phyloP scores from a whole-genome alignment of 176 grass and related monocot species.

The Puya raimondii region DNA sequence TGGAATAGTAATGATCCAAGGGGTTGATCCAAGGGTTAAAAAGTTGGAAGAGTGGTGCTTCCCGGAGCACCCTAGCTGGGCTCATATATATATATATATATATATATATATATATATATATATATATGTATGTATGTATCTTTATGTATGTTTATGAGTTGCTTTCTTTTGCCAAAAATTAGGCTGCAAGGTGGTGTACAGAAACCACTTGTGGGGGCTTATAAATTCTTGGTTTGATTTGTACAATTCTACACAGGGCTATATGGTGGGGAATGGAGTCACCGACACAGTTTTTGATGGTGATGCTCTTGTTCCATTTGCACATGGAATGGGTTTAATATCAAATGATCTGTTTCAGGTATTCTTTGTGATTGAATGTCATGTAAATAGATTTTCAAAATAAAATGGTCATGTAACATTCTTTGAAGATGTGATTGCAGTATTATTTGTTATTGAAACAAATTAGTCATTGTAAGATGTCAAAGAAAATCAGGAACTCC shows the following conservation, averaged over 20 bases:
- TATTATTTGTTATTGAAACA: not conserved
- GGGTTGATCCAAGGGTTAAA: too few species aligned
- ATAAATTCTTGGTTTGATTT: constrained; percentile 2
- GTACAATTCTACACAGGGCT: constrained; percentile 39
- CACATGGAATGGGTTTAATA: constrained; percentile 88
- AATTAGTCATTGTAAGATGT: not conserved
- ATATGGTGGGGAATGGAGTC: constrained; percentile 97
- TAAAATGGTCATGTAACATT: too few species aligned
- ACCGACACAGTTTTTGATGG: constrained; percentile 75
- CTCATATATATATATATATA: too few species aligned
- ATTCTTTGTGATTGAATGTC: not conserved
- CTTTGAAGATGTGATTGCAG: not conserved
- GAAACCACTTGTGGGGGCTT: not conserved
- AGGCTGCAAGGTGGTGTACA: not conserved
- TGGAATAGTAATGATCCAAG: too few species aligned
- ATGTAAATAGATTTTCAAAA: not conserved
- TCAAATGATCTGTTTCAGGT: constrained; percentile 68
- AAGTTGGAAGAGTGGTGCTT: too few species aligned
- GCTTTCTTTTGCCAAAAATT: not conserved
- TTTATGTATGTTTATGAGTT: too few species aligned
- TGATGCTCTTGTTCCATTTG: constrained; percentile 96
- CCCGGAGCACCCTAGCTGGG: too few species aligned
- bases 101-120: too few species aligned
- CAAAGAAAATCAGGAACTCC: not conserved
- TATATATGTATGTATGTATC: too few species aligned